These are phyloP conservation scores for Rhipidocladum racemiflorum DNA, from an alignment of 176 grass and related monocot genomes.

Conservation along the genomic window DNA sequence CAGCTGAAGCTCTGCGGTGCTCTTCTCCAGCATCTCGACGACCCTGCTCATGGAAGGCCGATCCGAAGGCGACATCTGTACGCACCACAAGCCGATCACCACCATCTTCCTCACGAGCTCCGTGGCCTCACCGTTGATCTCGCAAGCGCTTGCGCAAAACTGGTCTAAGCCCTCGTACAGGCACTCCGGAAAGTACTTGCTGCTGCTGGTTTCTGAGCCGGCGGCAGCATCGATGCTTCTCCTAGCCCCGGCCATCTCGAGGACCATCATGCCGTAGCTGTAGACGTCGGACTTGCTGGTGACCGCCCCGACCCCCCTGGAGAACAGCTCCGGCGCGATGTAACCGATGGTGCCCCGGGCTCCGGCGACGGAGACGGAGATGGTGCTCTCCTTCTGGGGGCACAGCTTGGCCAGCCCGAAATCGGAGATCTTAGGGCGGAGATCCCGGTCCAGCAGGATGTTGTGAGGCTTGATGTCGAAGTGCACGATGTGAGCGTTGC, in stretches of 20 bases:
- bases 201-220: background rate
- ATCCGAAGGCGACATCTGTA: conserved; percentile 29
- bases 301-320: conserved; percentile 20
- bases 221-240: background rate
- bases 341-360: conserved; percentile 53
- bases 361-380: conserved; percentile 24
- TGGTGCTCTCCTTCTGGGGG: conserved; percentile 36
- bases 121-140: conserved; percentile 6
- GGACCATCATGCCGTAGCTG: conserved; percentile 62
- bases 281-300: conserved; percentile 55
- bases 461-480: conserved; percentile 70
- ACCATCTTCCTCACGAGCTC: conserved; percentile 41
- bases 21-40: conserved; percentile 54
- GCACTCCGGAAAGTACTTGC: conserved; percentile 46
- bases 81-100: conserved; percentile 52
- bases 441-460: conserved; percentile 40
- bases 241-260: conserved; percentile 41
- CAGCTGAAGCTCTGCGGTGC: conserved; percentile 11
- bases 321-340: conserved; percentile 42
- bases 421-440: conserved; percentile 51
- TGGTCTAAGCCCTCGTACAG: conserved; percentile 46
- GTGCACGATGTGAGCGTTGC: conserved; percentile 54
- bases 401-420: conserved; percentile 60
- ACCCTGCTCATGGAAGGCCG: conserved; percentile 54
- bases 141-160: conserved; percentile 3